A percentile compares a stretch with the other conserved stretches of the same genome.
Conservation (phyloP, 345 rosid genomes). For the Cardamine resedifolia region DNA sequence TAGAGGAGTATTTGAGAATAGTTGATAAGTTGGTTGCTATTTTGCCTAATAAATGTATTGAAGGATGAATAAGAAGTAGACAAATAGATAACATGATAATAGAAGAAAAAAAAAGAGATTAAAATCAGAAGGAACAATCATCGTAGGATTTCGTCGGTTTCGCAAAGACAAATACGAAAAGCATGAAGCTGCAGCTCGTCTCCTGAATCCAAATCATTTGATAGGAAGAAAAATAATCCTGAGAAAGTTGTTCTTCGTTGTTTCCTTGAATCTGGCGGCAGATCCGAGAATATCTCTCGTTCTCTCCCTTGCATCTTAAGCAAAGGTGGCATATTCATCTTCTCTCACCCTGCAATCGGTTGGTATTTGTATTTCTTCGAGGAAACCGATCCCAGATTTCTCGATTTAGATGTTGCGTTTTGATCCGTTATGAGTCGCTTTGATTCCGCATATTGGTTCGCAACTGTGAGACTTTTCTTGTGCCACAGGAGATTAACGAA, state of each 20-base stretch:
- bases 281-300: constrained; percentile 16
- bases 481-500: neutral
- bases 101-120: neutral
- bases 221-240: neutral
- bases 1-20: too few relatives aligned
- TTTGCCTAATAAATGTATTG: neutral
- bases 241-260: neutral
- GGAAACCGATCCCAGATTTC: neutral
- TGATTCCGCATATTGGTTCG: neutral
- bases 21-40: neutral
- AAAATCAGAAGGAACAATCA: neutral
- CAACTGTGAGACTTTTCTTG: neutral
- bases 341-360: neutral
- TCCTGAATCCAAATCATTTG: constrained; percentile 28
- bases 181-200: neutral
- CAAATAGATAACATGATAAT: neutral
- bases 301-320: constrained; percentile 26
- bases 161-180: constrained; percentile 2
- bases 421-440: neutral
- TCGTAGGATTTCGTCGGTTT: constrained; percentile 19
- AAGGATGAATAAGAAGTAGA: neutral
- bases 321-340: constrained; percentile 31
- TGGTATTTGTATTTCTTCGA: neutral
- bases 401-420: constrained; percentile 4
- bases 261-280: neutral